Percentiles rank a stretch among this genome's conserved stretches.
Conservation (phyloP, 805 yeast genomes). For the Kluyveromyces starmeri region DNA sequence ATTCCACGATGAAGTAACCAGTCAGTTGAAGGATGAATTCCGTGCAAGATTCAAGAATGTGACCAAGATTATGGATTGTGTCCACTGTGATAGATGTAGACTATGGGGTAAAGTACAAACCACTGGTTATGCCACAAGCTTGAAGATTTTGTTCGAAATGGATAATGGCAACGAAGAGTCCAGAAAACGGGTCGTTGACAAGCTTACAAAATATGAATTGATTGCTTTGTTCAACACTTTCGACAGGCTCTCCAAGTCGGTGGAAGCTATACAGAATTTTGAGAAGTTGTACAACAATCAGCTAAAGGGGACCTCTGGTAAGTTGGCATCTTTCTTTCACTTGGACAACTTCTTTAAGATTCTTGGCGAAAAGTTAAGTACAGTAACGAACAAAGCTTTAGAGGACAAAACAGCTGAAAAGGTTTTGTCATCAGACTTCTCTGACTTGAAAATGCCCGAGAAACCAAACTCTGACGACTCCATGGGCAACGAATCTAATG, state of each 20-base stretch:
- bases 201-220: slow-evolving; percentile 68
- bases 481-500: too few relatives aligned
- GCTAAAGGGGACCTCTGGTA: slow-evolving; percentile 13
- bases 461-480: background rate
- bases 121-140: slow-evolving; percentile 94
- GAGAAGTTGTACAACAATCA: slow-evolving; percentile 41
- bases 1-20: slow-evolving; percentile 37
- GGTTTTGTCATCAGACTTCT: slow-evolving; percentile 9
- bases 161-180: slow-evolving; percentile 37
- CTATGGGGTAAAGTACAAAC: slow-evolving; percentile 98
- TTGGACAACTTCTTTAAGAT: slow-evolving; percentile 27
- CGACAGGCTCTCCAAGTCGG: slow-evolving; percentile 81
- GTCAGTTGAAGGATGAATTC: slow-evolving; percentile 71
- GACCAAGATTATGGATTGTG: slow-evolving; percentile 93
- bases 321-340: slow-evolving; percentile 20
- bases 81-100: slow-evolving; percentile 95
- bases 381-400: background rate
- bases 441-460: slow-evolving; percentile 23
- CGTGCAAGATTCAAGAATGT: slow-evolving; percentile 80
- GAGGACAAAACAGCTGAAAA: slow-evolving; percentile 1
- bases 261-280: slow-evolving; percentile 66
- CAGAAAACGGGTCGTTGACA: slow-evolving; percentile 42
- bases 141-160: slow-evolving; percentile 79
- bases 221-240: slow-evolving; percentile 89
- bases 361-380: slow-evolving; percentile 8